Percentiles rank a stretch among this genome's conserved stretches.
Conservation (phyloP, 1,284 basidiomycete genomes). For the Cystobasidiaceae sp. region DNA sequence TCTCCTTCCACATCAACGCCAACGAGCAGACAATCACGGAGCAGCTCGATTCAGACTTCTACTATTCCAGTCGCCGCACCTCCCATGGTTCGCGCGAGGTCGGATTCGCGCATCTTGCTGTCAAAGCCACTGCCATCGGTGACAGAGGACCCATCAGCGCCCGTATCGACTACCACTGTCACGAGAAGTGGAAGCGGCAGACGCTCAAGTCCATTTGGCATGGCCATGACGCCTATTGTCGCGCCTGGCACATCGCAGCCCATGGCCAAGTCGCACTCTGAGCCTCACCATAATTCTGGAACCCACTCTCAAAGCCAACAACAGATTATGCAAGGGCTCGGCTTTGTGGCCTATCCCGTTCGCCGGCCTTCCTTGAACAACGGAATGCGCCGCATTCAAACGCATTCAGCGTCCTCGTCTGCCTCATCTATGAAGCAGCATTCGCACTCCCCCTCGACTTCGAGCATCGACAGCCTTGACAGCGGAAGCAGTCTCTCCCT, state of each 20-base stretch:
- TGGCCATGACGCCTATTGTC: too few relatives aligned
- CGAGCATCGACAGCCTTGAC: slow-evolving; percentile 33
- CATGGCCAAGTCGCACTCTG: neutral
- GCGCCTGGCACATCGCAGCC: too few relatives aligned
- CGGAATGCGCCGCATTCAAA: neutral
- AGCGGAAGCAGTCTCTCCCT: slow-evolving; percentile 23
- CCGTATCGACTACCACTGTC: neutral
- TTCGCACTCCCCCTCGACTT: slow-evolving; percentile 34
- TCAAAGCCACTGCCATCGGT: slow-evolving; percentile 4
- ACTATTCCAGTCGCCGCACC: neutral
- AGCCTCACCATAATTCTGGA: neutral
- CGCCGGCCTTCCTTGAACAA: slow-evolving; percentile 34
- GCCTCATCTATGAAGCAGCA: slow-evolving; percentile 21
- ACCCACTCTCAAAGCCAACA: neutral
- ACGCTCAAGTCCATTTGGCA: neutral
- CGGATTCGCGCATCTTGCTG: slow-evolving; percentile 27
- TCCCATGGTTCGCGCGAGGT: slow-evolving; percentile 31
- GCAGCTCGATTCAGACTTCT: neutral
- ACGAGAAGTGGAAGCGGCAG: slow-evolving; percentile 1
- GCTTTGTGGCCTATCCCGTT: slow-evolving; percentile 31
- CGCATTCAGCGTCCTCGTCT: slow-evolving; percentile 4
- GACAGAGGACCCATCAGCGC: slow-evolving; percentile 4
- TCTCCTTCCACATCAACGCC: neutral
- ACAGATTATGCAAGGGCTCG: slow-evolving; percentile 13
- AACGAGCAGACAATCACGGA: neutral